Evolutionary conservation across 257 asterid species (phyloP), one percentile per base, ranked within the genome.

Genomic region (Coffea canephora): DNA sequence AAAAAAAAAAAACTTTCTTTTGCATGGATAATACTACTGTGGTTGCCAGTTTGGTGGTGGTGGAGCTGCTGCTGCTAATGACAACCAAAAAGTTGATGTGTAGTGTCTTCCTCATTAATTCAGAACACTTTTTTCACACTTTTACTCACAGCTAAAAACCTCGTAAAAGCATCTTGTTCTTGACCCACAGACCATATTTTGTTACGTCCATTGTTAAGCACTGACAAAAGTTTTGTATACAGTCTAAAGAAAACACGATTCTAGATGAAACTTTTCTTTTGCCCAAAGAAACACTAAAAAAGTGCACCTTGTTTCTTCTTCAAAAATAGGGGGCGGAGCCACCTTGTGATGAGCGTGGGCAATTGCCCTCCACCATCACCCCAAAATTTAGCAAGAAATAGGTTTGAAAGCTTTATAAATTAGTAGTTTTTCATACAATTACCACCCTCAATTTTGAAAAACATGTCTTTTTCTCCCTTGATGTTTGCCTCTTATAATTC

Each of bases 81-180:
- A 72, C 73, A 31, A 48, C 75, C 61, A 39, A 25, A 79, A 72
- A 61, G 78, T 72, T 64, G 78, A 74, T 72, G 68, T 36, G 72
- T 65, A 36, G 31, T 69, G 77, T 78, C 61, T 73, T 73, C 52
- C 77, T 71, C 45, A 61, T 21, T 59, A 41, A 45, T 57, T 69
- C 54, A 8, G 8, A 27, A 34, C 34, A 39, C 49, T 52, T 77
- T 67, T 77, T 67, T 57, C 11, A 14, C 41, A 31, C 73, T 68
- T 77, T 68, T 27, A 36, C 1, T 39, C 57, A 54, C 54, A 34
- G 80, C 64, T 52, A 68, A 48, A 39, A 66, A 77, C 75, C 81
- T 77, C 75, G 81, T 77, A 68, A 77, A 25, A 52, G 75, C 67
- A 77, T 77, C 80, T 77, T 77, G 59, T 50, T 52, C 75, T 72